Evolutionary conservation across 805 yeast species (phyloP).

Genomic region (Cyberlindnera maclurae): DNA sequence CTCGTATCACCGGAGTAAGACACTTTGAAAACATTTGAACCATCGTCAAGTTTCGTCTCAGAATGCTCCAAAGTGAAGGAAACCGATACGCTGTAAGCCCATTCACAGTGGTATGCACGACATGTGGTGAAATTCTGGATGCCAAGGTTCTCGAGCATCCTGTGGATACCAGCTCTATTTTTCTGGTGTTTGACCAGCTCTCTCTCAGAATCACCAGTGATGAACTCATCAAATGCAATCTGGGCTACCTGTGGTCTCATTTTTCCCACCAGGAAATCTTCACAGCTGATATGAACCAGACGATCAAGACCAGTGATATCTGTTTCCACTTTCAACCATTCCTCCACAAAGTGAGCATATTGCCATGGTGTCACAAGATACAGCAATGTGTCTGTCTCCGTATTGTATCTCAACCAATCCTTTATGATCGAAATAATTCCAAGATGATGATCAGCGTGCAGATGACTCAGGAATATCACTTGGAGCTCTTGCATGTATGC

Average conservation of each 20-base stretch:
- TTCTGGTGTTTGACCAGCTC: slow-evolving; percentile 8
- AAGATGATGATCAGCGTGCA: slow-evolving; percentile 96
- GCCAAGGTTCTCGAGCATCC: slow-evolving; percentile 35
- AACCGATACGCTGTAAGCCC: slow-evolving; percentile 67
- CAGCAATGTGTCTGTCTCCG: slow-evolving; percentile 33
- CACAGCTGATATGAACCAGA: slow-evolving; percentile 52
- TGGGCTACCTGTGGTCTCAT: slow-evolving; percentile 27
- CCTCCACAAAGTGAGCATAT: slow-evolving; percentile 56
- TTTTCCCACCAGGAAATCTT: slow-evolving; percentile 40
- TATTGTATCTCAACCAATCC: slow-evolving; percentile 51
- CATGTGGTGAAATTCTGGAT: slow-evolving; percentile 48
- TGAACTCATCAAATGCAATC: slow-evolving; percentile 21
- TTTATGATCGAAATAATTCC: slow-evolving; percentile 68
- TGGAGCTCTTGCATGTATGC: slow-evolving; percentile 52
- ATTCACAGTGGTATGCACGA: slow-evolving; percentile 77
- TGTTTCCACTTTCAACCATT: slow-evolving; percentile 53
- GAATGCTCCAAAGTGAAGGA: slow-evolving; percentile 30
- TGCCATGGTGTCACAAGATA: slow-evolving; percentile 72
- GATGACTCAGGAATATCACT: slow-evolving; percentile 71
- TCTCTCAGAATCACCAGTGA: neutral
- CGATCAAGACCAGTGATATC: slow-evolving; percentile 30
- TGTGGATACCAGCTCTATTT: slow-evolving; percentile 24
- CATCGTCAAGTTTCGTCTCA: slow-evolving; percentile 2
- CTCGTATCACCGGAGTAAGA: slow-evolving; percentile 95
- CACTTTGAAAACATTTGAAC: slow-evolving; percentile 44